Evolutionary conservation across 2,329 filamentous ascomycete species (phyloP).

Genomic region (Fusarium irregulare): DNA sequence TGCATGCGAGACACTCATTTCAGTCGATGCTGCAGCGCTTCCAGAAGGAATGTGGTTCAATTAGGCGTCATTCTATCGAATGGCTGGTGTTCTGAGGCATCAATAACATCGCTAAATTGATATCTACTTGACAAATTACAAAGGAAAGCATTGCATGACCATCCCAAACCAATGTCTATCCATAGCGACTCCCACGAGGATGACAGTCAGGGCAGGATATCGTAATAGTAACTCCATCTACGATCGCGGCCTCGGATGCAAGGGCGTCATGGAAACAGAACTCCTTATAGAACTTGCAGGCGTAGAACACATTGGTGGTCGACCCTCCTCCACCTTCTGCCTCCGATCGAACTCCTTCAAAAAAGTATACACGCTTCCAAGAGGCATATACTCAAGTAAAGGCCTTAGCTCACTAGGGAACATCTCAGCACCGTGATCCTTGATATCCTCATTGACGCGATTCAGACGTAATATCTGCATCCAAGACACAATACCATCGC

Average conservation of each 20-base stretch:
- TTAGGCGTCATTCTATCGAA: neutral
- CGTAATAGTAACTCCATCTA: neutral
- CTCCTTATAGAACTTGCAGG: slow-evolving; percentile 36
- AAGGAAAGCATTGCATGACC: neutral
- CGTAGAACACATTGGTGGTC: slow-evolving; percentile 1
- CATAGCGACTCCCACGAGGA: neutral
- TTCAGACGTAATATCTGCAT: slow-evolving; percentile 43
- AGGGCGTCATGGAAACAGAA: slow-evolving; percentile 31
- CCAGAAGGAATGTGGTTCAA: neutral
- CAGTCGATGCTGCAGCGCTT: fast-evolving
- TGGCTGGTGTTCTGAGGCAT: neutral
- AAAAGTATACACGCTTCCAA: slow-evolving; percentile 39
- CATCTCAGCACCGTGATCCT: slow-evolving; percentile 39
- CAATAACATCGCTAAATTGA: neutral
- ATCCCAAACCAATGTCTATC: too few relatives aligned
- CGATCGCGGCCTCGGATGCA: slow-evolving; percentile 9
- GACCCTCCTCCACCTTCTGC: slow-evolving; percentile 24
- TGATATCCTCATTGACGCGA: slow-evolving; percentile 42
- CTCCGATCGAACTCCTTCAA: slow-evolving; percentile 40
- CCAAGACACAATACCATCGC: slow-evolving; percentile 41
- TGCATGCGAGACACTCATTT: fast-evolving
- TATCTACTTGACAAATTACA: neutral
- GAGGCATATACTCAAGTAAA: slow-evolving; percentile 39
- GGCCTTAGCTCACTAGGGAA: slow-evolving; percentile 36
- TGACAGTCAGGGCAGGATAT: neutral